phyloP scores from a whole-genome alignment of 495 filamentous ascomycete species.

The Neurospora sublineolata region DNA sequence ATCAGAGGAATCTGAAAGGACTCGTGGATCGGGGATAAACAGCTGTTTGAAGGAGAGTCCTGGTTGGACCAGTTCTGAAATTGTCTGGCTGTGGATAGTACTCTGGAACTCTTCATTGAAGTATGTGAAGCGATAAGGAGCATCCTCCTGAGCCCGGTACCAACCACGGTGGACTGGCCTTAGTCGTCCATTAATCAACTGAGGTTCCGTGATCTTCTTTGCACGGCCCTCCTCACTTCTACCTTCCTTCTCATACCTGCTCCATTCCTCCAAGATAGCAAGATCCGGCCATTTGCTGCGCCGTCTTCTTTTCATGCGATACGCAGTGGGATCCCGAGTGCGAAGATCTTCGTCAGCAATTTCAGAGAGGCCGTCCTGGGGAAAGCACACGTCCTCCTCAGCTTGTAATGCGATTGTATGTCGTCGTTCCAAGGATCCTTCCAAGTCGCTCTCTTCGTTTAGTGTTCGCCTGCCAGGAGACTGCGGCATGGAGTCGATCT shows the following conservation, averaged over 20 bases:
- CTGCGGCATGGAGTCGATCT: constrained; percentile 28
- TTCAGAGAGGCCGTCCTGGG: constrained; percentile 64
- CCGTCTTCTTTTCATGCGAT: constrained; percentile 39
- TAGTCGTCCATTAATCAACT: constrained; percentile 78
- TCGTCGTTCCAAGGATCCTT: constrained; percentile 28
- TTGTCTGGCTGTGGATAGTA: constrained; percentile 89
- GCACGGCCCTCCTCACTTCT: constrained; percentile 74
- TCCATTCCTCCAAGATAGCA: constrained; percentile 79
- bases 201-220: constrained; percentile 87
- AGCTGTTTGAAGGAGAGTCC: constrained; percentile 74
- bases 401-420: constrained; percentile 43
- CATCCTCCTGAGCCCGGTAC: constrained; percentile 82
- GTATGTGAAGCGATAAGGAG: constrained; percentile 91
- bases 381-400: constrained; percentile 90
- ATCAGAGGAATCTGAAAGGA: constrained; percentile 44
- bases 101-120: constrained; percentile 94
- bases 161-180: constrained; percentile 60
- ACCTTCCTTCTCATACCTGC: constrained; percentile 78
- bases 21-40: constrained; percentile 50
- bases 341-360: constrained; percentile 63
- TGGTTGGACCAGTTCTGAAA: constrained; percentile 80
- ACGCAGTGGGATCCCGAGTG: constrained; percentile 15
- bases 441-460: constrained; percentile 24
- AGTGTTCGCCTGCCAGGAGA: constrained; percentile 22
- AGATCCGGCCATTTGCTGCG: constrained; percentile 48